These are phyloP conservation scores for Conoideocrella luteorostrata DNA, from an alignment of 2,329 filamentous ascomycete species.

Conservation along the genomic window DNA sequence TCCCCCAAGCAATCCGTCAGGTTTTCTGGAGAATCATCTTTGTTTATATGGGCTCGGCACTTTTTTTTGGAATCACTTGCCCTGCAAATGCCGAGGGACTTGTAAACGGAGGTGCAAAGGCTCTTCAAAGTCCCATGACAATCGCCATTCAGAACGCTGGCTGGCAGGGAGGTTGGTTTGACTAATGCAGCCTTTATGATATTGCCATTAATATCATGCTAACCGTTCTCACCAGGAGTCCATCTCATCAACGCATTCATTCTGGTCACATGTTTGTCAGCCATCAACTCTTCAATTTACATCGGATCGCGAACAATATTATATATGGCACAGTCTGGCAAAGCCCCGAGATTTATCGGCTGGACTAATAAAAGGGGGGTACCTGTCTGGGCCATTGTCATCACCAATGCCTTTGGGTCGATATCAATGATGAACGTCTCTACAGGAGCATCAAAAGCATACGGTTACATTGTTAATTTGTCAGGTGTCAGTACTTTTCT, in stretches of 20 bases:
- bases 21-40: conserved; percentile 57
- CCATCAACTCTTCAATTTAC: conserved; percentile 71
- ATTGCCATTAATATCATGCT: neutral
- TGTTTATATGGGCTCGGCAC: conserved; percentile 61
- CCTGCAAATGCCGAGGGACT: conserved; percentile 61
- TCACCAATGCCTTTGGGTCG: conserved; percentile 65
- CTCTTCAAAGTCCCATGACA: conserved; percentile 66
- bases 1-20: conserved; percentile 53
- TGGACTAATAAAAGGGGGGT: conserved; percentile 60
- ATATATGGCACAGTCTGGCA: conserved; percentile 68
- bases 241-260: conserved; percentile 76
- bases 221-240: conserved; percentile 31
- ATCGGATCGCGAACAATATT: conserved; percentile 69
- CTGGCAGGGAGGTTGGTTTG: conserved; percentile 52
- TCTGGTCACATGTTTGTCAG: conserved; percentile 64
- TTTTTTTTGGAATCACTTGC: conserved; percentile 70
- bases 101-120: conserved; percentile 53
- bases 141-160: conserved; percentile 68
- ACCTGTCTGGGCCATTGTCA: conserved; percentile 53
- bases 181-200: neutral
- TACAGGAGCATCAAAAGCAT: conserved; percentile 59
- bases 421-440: conserved; percentile 71
- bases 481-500: conserved; percentile 65
- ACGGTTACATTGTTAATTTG: conserved; percentile 64
- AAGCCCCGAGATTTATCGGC: conserved; percentile 64